Evolutionary conservation across 73 alveolate genomes (phyloP).

Genomic region (Tetrahymena malaccensis): DNA sequence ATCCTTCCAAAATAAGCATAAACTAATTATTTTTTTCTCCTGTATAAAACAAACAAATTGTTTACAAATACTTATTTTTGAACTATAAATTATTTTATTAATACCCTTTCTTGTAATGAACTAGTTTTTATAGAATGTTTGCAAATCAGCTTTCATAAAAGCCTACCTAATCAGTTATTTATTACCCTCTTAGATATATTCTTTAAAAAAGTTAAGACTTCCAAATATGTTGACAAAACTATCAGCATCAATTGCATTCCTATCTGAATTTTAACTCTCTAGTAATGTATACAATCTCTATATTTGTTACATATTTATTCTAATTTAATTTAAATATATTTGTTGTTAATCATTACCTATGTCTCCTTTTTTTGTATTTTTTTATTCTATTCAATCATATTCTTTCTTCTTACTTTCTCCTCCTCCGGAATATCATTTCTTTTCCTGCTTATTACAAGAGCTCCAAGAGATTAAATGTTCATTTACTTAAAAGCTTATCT

Average conservation of each 20-base stretch:
- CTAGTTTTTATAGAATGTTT: neutral
- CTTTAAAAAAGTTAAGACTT: neutral
- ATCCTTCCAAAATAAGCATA: neutral
- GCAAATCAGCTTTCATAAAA: neutral
- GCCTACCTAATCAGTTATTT: neutral
- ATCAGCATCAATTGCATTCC: neutral
- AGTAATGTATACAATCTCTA: neutral
- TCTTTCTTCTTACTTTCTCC: neutral
- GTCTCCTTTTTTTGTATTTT: neutral
- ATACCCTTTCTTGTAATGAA: neutral
- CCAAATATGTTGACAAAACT: neutral
- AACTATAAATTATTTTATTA: neutral
- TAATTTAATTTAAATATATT: neutral
- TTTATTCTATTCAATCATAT: neutral
- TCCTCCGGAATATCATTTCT: neutral
- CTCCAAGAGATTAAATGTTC: neutral
- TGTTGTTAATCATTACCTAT: neutral
- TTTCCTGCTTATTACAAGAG: neutral
- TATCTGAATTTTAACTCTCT: neutral
- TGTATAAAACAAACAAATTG: neutral
- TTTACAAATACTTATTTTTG: neutral
- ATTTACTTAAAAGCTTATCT: neutral
- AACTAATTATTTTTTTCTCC: neutral
- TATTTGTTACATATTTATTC: neutral
- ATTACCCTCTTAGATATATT: neutral